Percentiles rank a stretch among this genome's conserved stretches.
Evolutionary conservation across 73 alveolate genomes (phyloP).

Genomic region (Paramecium octaurelia): DNA sequence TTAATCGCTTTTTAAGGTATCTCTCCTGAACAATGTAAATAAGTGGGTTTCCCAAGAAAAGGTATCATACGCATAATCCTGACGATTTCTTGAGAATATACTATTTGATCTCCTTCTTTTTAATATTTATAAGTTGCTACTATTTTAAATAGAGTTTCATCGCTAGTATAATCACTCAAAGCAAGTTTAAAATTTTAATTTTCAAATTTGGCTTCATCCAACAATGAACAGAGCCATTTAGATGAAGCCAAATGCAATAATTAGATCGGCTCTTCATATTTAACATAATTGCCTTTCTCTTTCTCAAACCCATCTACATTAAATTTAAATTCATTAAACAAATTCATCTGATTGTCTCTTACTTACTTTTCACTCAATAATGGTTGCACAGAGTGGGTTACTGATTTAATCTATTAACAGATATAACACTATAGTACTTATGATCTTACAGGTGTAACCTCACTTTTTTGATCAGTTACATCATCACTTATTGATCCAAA

Average conservation of each 20-base stretch:
- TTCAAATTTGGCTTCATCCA: slow-evolving; percentile 59
- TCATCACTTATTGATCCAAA: not conserved
- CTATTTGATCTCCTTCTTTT: slow-evolving; percentile 59
- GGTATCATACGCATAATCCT: slow-evolving; percentile 33
- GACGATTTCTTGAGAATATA: slow-evolving; percentile 49
- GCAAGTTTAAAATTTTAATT: slow-evolving; percentile 60
- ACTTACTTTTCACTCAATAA: slow-evolving; percentile 2
- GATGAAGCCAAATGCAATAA: slow-evolving; percentile 56
- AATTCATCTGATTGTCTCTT: not conserved
- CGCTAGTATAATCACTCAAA: slow-evolving; percentile 60
- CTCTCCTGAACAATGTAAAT: slow-evolving; percentile 53
- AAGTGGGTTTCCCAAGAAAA: slow-evolving; percentile 18
- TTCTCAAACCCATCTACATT: slow-evolving; percentile 45
- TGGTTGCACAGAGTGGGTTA: not conserved
- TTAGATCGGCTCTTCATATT: slow-evolving; percentile 17
- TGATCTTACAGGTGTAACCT: slow-evolving; percentile 20
- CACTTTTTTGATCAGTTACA: slow-evolving; percentile 42
- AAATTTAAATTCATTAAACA: slow-evolving; percentile 47
- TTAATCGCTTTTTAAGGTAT: not conserved
- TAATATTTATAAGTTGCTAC: slow-evolving; percentile 64
- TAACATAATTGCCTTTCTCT: slow-evolving; percentile 13
- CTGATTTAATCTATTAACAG: not conserved
- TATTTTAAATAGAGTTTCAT: slow-evolving; percentile 61
- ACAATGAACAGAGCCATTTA: slow-evolving; percentile 20
- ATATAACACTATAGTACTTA: not conserved